Conservation (phyloP, 2,329 filamentous ascomycete species). For the Madurella fahalii region DNA sequence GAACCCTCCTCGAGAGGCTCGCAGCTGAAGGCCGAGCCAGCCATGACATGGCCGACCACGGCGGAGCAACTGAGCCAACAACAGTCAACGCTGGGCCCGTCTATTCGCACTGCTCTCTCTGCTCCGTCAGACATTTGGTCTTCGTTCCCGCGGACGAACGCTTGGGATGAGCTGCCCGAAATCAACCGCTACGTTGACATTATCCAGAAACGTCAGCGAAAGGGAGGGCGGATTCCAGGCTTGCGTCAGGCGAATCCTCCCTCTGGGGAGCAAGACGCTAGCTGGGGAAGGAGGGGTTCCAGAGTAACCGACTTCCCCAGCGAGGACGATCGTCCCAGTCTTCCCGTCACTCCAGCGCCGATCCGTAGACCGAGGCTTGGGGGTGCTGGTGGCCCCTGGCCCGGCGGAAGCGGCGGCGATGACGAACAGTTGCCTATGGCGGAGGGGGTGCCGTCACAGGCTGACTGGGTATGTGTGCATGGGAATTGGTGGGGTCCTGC, state of each 20-base stretch:
- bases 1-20: conserved; percentile 23
- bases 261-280: conserved; percentile 4
- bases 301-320: conserved; percentile 85
- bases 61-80: conserved; percentile 39
- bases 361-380: conserved; percentile 66
- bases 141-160: conserved; percentile 72
- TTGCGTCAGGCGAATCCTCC: conserved; percentile 12
- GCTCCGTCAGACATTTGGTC: conserved; percentile 62
- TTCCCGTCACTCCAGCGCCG: conserved; percentile 87
- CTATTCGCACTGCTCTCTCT: conserved; percentile 45
- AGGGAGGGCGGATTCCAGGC: conserved; percentile 30
- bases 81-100: conserved; percentile 38
- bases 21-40: conserved; percentile 22
- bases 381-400: conserved; percentile 45
- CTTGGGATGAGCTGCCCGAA: conserved; percentile 87
- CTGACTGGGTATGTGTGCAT: conserved; percentile 87
- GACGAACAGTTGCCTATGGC: conserved; percentile 65
- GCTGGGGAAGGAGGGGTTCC: conserved; percentile 42
- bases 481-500: conserved; percentile 45
- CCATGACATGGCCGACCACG: conserved; percentile 35
- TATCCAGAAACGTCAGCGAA: conserved; percentile 58
- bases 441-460: conserved; percentile 79
- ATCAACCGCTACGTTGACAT: conserved; percentile 84
- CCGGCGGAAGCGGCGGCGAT: conserved; percentile 29
- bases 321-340: conserved; percentile 74